A percentile compares a stretch with the other conserved stretches of the same genome.
phyloP scores from a whole-genome alignment of 495 filamentous ascomycete genomes.

The Aspergillus sclerotioniger region DNA sequence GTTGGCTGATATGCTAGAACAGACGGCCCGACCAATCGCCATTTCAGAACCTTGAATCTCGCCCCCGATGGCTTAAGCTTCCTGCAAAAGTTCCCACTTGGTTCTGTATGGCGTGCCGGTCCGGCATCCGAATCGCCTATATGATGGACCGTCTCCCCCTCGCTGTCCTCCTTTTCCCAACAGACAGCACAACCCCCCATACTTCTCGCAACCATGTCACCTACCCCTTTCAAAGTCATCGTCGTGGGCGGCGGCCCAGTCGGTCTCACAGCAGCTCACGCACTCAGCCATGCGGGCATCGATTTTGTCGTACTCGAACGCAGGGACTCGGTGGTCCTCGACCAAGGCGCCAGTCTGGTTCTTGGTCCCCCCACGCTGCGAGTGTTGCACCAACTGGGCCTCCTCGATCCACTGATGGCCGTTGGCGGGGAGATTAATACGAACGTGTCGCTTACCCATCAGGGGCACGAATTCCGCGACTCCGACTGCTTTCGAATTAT shows the following conservation, averaged over 20 bases:
- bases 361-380: constrained; percentile 34
- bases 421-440: not conserved
- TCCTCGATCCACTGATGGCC: constrained; percentile 25
- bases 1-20: too few species aligned
- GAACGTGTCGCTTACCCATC: not conserved
- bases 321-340: constrained; percentile 32
- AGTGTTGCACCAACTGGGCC: constrained; percentile 49
- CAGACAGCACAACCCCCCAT: too few species aligned
- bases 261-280: constrained; percentile 48
- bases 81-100: too few species aligned
- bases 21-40: too few species aligned
- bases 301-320: constrained; percentile 52
- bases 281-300: constrained; percentile 43
- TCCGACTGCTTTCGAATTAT: not conserved
- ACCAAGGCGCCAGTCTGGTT: constrained; percentile 42
- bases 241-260: constrained; percentile 53
- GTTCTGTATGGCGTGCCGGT: too few species aligned
- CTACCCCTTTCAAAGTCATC: constrained; percentile 42
- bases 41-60: too few species aligned
- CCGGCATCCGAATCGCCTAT: too few species aligned
- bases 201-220: too few species aligned
- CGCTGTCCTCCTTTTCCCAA: too few species aligned
- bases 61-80: too few species aligned
- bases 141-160: too few species aligned
- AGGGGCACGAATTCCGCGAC: not conserved